Evolutionary conservation across 139 green algal species (phyloP).

Genomic region (Chlorella sp.): DNA sequence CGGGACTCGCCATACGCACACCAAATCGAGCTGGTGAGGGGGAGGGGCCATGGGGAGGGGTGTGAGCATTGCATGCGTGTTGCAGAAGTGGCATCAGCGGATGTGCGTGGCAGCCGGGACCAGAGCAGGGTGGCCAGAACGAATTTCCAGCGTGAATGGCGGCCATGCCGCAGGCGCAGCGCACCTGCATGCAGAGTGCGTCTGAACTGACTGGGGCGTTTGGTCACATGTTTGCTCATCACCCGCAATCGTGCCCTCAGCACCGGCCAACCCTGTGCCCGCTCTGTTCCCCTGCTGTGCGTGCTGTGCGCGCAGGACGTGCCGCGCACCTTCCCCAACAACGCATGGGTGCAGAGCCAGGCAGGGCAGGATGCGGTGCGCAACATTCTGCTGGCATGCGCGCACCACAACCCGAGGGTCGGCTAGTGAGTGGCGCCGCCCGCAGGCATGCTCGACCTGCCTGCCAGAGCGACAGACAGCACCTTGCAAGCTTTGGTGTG

Average conservation of each 20-base stretch:
- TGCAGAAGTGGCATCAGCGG: too few relatives aligned
- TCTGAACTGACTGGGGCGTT: not conserved
- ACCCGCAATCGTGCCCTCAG: too few relatives aligned
- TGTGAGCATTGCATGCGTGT: not conserved
- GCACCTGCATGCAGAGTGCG: not conserved
- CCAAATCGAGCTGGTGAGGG: conserved; percentile 79
- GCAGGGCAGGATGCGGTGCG: conserved; percentile 71
- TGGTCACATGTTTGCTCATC: not conserved
- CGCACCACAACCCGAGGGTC: conserved; percentile 63
- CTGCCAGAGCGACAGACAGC: not conserved
- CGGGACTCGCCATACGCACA: conserved; percentile 37
- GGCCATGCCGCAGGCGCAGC: too few relatives aligned
- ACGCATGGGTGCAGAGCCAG: conserved; percentile 63
- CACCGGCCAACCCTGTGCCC: not conserved
- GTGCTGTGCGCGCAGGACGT: conserved; percentile 65
- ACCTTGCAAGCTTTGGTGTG: not conserved
- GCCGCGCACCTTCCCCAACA: conserved; percentile 80
- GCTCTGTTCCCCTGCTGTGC: not conserved
- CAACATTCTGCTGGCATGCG: conserved; percentile 77
- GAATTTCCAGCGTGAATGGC: too few relatives aligned
- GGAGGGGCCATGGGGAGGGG: not conserved
- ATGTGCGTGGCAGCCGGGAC: too few relatives aligned
- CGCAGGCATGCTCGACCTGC: too few relatives aligned
- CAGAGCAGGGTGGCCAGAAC: too few relatives aligned
- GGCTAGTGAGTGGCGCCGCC: conserved; percentile 54